Evolutionary conservation across 2,329 filamentous ascomycete genomes (phyloP).

Genomic region (Curvularia spicifera): DNA sequence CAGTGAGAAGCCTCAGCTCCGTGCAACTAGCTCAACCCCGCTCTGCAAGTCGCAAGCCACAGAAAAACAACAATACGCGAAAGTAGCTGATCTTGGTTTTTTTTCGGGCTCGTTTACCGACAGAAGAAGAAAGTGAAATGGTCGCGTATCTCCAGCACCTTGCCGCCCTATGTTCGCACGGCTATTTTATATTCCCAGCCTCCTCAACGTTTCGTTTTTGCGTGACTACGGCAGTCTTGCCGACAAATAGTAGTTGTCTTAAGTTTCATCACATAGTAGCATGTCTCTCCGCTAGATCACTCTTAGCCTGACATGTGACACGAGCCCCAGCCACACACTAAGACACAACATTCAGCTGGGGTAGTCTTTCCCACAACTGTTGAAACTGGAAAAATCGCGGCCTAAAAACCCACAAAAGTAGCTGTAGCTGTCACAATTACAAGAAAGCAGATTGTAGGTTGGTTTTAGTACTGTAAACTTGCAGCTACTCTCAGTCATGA

Average conservation of each 20-base stretch:
- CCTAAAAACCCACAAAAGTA: too few species aligned
- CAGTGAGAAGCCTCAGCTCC: not conserved
- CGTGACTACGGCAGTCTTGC: not conserved
- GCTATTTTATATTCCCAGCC: not conserved
- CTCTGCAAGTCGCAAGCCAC: not conserved
- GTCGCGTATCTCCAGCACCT: not conserved
- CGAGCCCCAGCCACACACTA: too few species aligned
- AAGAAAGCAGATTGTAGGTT: too few species aligned
- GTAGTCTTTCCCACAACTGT: too few species aligned
- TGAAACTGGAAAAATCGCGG: too few species aligned
- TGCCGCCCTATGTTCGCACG: too few species aligned
- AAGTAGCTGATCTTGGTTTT: not conserved
- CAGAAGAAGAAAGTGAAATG: not conserved
- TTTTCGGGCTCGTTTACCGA: not conserved
- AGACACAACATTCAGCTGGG: too few species aligned
- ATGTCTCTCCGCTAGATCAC: too few species aligned
- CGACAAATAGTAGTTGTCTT: not conserved
- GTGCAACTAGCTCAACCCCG: not conserved
- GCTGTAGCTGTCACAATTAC: too few species aligned
- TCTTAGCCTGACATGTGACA: too few species aligned
- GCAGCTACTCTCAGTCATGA: too few species aligned
- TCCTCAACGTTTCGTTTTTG: not conserved
- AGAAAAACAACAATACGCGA: slow-evolving; percentile 19
- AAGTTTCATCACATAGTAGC: not conserved
- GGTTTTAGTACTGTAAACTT: too few species aligned